Evolutionary conservation across 1,284 basidiomycete genomes (phyloP).

Genomic region (Boletellus dicymbophilus): DNA sequence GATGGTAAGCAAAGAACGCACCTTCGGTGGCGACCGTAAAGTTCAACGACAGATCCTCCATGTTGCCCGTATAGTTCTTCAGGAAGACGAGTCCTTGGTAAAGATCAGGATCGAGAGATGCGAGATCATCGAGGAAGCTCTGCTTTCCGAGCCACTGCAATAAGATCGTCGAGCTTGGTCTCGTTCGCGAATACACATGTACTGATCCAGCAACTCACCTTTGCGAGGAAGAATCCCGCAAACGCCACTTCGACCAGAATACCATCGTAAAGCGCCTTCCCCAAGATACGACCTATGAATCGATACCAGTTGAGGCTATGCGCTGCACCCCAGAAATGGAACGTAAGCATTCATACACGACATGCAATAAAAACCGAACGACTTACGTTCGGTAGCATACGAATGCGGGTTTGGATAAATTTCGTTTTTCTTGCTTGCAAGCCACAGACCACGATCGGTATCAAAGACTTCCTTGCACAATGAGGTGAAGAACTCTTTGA

Average conservation of each 20-base stretch:
- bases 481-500: constrained; percentile 97
- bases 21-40: constrained; percentile 91
- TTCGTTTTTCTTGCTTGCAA: constrained; percentile 87
- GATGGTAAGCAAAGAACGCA: too few species aligned
- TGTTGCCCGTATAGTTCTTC: constrained; percentile 89
- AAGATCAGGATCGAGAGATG: constrained; percentile 89
- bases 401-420: constrained; percentile 93
- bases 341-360: constrained; percentile 1
- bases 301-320: constrained; percentile 92
- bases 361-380: background rate
- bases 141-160: constrained; percentile 85
- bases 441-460: constrained; percentile 92
- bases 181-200: background rate
- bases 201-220: constrained; percentile 46
- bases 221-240: constrained; percentile 93
- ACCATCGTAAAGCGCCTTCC: constrained; percentile 96
- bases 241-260: constrained; percentile 97
- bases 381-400: constrained; percentile 83
- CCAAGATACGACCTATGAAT: constrained; percentile 92
- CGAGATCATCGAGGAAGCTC: constrained; percentile 89
- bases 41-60: constrained; percentile 91
- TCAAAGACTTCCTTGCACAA: constrained; percentile 94
- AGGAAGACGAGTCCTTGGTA: constrained; percentile 93
- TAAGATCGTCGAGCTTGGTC: constrained; percentile 5
- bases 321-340: constrained; percentile 40